Conservation (phyloP, 2,329 filamentous ascomycete genomes). For the Penicillium olsonii region DNA sequence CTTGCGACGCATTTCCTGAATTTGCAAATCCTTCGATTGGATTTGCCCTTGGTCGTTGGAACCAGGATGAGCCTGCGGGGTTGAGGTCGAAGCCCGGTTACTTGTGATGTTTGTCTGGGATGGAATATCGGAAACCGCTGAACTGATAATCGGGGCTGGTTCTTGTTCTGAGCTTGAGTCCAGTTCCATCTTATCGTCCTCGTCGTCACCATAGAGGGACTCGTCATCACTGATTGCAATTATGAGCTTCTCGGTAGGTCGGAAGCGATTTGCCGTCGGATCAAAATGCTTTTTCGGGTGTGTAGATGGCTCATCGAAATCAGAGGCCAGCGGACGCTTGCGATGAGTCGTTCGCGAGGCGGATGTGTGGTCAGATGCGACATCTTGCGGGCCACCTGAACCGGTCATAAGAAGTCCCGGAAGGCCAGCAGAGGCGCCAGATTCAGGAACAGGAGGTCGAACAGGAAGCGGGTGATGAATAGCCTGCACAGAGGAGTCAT, state of each 20-base stretch:
- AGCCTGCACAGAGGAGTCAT: conserved; percentile 7
- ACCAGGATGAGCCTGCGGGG: conserved; percentile 39
- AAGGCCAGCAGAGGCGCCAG: conserved; percentile 41
- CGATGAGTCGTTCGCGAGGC: conserved; percentile 30
- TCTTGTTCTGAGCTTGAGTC: conserved; percentile 33
- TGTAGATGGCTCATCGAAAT: conserved; percentile 62
- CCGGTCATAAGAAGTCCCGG: conserved; percentile 56
- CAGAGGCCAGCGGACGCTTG: conserved; percentile 68
- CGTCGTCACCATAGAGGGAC: conserved; percentile 38
- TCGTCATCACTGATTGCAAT: conserved; percentile 84
- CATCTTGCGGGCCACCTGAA: conserved; percentile 8
- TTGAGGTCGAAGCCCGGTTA: conserved; percentile 39
- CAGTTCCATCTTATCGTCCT: conserved; percentile 32
- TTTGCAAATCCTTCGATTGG: conserved; percentile 50
- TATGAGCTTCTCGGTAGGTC: conserved; percentile 64
- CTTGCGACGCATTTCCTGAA: conserved; percentile 49
- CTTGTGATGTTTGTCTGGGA: conserved; percentile 43
- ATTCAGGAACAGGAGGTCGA: conserved; percentile 36
- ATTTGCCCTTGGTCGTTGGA: conserved; percentile 46
- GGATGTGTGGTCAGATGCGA: conserved; percentile 20
- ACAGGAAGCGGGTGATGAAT: conserved; percentile 42
- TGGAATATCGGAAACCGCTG: conserved; percentile 44
- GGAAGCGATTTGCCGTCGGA: conserved; percentile 44
- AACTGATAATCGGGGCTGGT: conserved; percentile 34
- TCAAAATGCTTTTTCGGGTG: conserved; percentile 63